A percentile compares a stretch with the other conserved stretches of the same genome.
Conservation (phyloP, 345 rosid species). For the Eucalyptus marginata region DNA sequence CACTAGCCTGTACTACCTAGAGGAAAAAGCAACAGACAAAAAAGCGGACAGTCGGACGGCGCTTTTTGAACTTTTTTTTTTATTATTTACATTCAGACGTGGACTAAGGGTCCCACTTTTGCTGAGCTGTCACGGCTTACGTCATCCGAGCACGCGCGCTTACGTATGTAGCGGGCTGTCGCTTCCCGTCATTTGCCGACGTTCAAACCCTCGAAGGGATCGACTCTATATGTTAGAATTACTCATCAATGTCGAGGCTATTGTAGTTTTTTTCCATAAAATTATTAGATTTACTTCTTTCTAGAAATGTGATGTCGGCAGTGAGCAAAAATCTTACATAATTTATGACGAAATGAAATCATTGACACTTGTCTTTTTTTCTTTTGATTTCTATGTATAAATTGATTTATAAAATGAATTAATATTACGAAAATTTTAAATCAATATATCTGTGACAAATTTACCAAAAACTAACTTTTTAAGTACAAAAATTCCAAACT, state of each 20-base stretch:
- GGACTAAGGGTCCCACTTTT: not conserved
- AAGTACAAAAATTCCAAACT: accelerated
- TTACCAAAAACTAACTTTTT: too few relatives aligned
- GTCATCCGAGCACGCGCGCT: accelerated
- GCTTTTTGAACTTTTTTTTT: not conserved
- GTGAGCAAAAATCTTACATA: not conserved
- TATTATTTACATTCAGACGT: not conserved
- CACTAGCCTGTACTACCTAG: too few relatives aligned
- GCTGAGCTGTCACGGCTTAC: not conserved
- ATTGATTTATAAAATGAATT: too few relatives aligned
- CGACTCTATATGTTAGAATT: not conserved
- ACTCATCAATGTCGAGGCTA: not conserved
- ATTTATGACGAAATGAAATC: too few relatives aligned
- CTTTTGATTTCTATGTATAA: not conserved
- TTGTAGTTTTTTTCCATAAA: not conserved
- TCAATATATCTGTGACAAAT: accelerated
- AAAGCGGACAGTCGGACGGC: not conserved
- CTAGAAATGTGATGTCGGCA: not conserved
- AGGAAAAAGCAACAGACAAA: not conserved
- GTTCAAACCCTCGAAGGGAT: too few relatives aligned
- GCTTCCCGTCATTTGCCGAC: not conserved
- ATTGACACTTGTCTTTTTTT: not conserved
- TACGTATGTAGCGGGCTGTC: not conserved
- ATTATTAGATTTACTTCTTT: not conserved
- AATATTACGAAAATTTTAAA: too few relatives aligned